A percentile compares a stretch with the other conserved stretches of the same genome.
These are phyloP conservation scores for Solanum boliviense DNA, from an alignment of 257 asterid species.

Conservation along the genomic window DNA sequence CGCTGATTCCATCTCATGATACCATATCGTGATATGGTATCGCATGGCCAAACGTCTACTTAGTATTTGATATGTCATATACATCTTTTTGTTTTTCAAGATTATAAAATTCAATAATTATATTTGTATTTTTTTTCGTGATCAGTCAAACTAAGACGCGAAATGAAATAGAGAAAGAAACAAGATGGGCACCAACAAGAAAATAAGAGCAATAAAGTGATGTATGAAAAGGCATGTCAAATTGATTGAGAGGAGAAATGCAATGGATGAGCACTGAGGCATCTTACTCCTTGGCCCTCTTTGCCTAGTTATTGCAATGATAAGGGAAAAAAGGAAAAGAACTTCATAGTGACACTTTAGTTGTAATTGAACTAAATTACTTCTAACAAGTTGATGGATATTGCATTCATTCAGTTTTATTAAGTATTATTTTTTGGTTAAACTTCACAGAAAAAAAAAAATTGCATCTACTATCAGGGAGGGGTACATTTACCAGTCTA, in stretches of 20 bases:
- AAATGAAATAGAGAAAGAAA: neutral
- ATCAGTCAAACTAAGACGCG: neutral
- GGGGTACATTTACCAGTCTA: neutral
- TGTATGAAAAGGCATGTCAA: conserved; percentile 22
- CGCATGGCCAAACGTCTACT: too few relatives aligned
- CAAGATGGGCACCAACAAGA: neutral
- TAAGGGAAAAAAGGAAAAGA: too few relatives aligned
- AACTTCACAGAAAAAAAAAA: too few relatives aligned
- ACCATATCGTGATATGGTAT: too few relatives aligned
- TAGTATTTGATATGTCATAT: neutral
- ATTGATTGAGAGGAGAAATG: conserved; percentile 23
- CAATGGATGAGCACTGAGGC: conserved; percentile 16
- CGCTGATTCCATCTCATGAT: too few relatives aligned
- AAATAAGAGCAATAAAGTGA: neutral
- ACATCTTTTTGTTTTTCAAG: neutral
- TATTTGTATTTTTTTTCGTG: neutral
- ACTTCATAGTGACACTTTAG: neutral
- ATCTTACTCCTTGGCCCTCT: neutral
- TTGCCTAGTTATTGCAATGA: neutral
- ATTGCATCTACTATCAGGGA: too few relatives aligned
- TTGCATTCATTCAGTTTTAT: neutral
- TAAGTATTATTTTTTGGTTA: too few relatives aligned
- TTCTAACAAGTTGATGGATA: neutral
- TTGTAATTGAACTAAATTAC: neutral
- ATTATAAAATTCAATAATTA: neutral